These are phyloP conservation scores for Discostella stelligera DNA, from an alignment of 352 stramenopile genomes.

Conservation along the genomic window DNA sequence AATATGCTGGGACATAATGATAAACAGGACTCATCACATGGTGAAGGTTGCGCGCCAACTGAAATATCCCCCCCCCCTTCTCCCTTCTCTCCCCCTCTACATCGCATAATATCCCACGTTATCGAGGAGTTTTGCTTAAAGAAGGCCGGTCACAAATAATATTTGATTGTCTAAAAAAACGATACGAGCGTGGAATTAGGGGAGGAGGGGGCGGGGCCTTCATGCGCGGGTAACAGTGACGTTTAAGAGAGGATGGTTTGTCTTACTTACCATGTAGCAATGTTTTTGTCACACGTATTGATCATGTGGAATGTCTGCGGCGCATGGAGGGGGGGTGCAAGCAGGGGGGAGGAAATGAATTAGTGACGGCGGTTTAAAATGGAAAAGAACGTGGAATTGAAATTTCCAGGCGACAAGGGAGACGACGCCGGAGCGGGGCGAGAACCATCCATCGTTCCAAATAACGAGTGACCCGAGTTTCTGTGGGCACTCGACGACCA, in stretches of 20 bases:
- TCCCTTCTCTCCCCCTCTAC: background rate
- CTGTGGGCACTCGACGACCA: too few species aligned
- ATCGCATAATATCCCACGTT: background rate
- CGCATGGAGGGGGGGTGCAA: background rate
- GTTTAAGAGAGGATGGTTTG: slow-evolving; percentile 1
- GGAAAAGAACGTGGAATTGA: background rate
- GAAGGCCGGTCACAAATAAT: background rate
- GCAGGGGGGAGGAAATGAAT: background rate
- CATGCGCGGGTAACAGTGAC: slow-evolving; percentile 24
- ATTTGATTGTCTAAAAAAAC: slow-evolving; percentile 15
- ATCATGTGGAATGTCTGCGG: slow-evolving; percentile 74
- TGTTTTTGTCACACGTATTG: slow-evolving; percentile 60
- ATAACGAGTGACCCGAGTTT: too few species aligned
- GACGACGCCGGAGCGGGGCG: too few species aligned
- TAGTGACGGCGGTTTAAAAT: background rate
- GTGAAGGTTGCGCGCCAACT: background rate
- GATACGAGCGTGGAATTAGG: slow-evolving; percentile 1
- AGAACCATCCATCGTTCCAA: background rate
- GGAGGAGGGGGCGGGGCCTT: background rate
- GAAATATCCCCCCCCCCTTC: background rate
- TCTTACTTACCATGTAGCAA: slow-evolving; percentile 59
- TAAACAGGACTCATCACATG: slow-evolving; percentile 2
- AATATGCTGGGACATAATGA: background rate
- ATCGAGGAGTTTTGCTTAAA: background rate
- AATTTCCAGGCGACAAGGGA: background rate